A percentile compares a stretch with the other conserved stretches of the same genome.
Conservation (phyloP, 257 asterid species). For the Knoxia roxburghii region DNA sequence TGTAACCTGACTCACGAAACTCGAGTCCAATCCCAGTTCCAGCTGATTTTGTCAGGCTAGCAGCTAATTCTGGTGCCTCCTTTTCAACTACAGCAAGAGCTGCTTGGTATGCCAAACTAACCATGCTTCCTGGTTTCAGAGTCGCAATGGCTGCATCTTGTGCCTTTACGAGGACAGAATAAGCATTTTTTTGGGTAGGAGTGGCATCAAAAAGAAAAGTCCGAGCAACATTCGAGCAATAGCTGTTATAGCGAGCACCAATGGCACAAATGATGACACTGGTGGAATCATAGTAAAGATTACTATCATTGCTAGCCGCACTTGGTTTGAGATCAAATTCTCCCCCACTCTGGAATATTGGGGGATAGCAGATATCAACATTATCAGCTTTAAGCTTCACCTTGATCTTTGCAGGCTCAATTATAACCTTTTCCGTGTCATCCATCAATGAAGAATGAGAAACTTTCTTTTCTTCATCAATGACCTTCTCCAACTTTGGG, state of each 20-base stretch:
- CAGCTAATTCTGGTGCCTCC: constrained; percentile 30
- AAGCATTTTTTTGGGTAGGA: constrained; percentile 26
- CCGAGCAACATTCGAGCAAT: constrained; percentile 31
- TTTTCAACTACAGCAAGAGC: constrained; percentile 22
- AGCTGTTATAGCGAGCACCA: constrained; percentile 28
- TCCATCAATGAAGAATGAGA: constrained; percentile 31
- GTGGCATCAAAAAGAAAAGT: constrained; percentile 28
- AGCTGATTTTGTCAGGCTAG: constrained; percentile 24
- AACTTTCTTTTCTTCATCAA: constrained; percentile 30
- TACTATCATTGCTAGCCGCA: constrained; percentile 27
- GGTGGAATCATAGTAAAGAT: constrained; percentile 28
- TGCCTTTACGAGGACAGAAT: constrained; percentile 28
- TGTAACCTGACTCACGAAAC: constrained; percentile 31
- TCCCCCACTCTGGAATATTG: constrained; percentile 35
- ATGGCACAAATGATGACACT: constrained; percentile 32
- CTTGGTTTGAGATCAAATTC: constrained; percentile 31
- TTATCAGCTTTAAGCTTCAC: constrained; percentile 33
- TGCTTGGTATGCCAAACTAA: constrained; percentile 22
- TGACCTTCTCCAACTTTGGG: constrained; percentile 30
- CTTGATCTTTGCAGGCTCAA: constrained; percentile 31
- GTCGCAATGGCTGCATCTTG: constrained; percentile 26
- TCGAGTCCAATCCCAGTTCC: constrained; percentile 35
- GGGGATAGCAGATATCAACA: constrained; percentile 31
- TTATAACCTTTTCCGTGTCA: constrained; percentile 31
- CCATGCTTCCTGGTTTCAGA: constrained; percentile 26